A percentile compares a stretch with the other conserved stretches of the same genome.
Evolutionary conservation across 1,284 basidiomycete genomes (phyloP).

Genomic region (Puccinia triticina): DNA sequence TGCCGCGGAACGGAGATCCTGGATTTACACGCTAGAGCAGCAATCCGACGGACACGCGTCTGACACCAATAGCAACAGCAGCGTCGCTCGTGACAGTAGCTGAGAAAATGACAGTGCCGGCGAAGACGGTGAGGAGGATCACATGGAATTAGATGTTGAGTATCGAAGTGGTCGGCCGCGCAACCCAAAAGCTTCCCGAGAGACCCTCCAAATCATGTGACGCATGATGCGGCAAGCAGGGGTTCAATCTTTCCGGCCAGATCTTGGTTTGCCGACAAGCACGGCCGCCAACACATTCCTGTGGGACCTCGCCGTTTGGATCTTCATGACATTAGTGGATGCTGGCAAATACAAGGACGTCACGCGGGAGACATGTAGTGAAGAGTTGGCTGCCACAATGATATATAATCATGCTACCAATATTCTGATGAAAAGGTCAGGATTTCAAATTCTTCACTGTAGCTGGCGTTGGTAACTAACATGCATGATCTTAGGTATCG

Average conservation of each 20-base stretch:
- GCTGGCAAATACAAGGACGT: neutral
- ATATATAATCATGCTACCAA: too few species aligned
- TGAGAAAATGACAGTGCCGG: neutral
- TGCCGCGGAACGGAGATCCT: neutral
- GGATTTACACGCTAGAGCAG: neutral
- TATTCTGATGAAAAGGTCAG: too few species aligned
- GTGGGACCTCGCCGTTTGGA: neutral
- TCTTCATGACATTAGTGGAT: neutral
- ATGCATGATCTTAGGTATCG: too few species aligned
- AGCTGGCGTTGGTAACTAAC: too few species aligned
- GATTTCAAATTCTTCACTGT: too few species aligned
- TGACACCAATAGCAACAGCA: conserved; percentile 16
- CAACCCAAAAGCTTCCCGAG: neutral
- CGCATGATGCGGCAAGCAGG: neutral
- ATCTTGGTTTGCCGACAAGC: neutral
- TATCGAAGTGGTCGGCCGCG: neutral
- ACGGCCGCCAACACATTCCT: conserved; percentile 3
- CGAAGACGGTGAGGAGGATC: neutral
- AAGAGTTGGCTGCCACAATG: too few species aligned
- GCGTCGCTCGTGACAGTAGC: too few species aligned
- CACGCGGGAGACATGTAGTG: neutral
- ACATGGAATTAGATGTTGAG: conserved; percentile 7
- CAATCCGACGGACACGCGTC: neutral
- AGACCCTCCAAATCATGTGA: conserved; percentile 16
- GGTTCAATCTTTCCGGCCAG: neutral